Percentiles rank a stretch among this genome's conserved stretches.
phyloP scores from a whole-genome alignment of 2,329 filamentous ascomycete species.

The Dactylellina sp. region DNA sequence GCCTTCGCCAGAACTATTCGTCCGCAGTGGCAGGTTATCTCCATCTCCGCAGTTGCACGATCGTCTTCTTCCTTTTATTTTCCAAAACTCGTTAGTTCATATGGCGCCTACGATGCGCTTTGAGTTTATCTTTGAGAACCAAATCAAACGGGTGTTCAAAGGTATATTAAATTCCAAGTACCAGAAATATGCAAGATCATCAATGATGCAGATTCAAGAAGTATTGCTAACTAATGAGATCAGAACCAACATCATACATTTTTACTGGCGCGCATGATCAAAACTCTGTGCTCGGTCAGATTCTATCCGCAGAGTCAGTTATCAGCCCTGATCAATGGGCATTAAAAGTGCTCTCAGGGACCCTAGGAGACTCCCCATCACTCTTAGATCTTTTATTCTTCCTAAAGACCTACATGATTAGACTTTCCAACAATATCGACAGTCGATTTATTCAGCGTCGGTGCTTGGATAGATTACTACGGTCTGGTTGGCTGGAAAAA shows the following conservation, averaged over 20 bases:
- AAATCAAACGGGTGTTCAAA: background rate
- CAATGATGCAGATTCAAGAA: too few relatives aligned
- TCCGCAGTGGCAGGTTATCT: background rate
- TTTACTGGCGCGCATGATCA: background rate
- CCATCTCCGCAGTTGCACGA: background rate
- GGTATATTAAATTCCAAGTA: too few relatives aligned
- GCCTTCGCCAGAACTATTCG: background rate
- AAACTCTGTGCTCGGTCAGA: background rate
- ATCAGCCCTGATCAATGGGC: slow-evolving; percentile 2
- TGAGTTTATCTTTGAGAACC: slow-evolving; percentile 6
- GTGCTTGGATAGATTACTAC: slow-evolving; percentile 16
- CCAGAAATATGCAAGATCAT: too few relatives aligned
- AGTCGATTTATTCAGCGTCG: background rate
- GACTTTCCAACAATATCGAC: slow-evolving; percentile 32
- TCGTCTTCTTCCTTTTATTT: background rate
- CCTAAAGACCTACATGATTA: slow-evolving; percentile 33
- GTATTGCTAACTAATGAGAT: background rate
- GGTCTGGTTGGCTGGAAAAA: slow-evolving; percentile 5
- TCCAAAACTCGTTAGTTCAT: background rate
- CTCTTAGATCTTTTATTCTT: slow-evolving; percentile 3
- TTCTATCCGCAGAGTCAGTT: slow-evolving; percentile 11
- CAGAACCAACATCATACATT: background rate
- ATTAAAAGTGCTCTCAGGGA: background rate
- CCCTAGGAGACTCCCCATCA: background rate
- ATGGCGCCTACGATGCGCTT: slow-evolving; percentile 21